Evolutionary conservation across 345 rosid genomes (phyloP).

Genomic region (Kandelia obovata): DNA sequence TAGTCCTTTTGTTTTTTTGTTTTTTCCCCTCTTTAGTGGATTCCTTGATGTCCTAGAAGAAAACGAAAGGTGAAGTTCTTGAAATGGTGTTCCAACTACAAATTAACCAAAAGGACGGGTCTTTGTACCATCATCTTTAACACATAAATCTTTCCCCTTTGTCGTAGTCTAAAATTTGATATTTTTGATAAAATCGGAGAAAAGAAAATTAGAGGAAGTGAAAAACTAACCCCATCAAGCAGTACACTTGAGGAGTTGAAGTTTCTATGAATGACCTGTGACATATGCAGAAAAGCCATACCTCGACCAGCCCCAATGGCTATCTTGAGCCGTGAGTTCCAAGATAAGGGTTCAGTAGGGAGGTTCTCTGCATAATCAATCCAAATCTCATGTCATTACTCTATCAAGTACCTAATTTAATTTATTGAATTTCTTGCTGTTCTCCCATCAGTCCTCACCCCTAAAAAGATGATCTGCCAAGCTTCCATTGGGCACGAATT

Average conservation of each 20-base stretch:
- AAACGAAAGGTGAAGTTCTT: too few relatives aligned
- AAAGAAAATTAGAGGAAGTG: too few relatives aligned
- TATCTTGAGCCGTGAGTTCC: slow-evolving; percentile 72
- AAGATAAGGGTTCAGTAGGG: slow-evolving; percentile 59
- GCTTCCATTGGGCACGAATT: slow-evolving; percentile 74
- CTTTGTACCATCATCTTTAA: too few relatives aligned
- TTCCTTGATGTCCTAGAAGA: too few relatives aligned
- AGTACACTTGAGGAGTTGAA: slow-evolving; percentile 77
- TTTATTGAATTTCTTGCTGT: background rate
- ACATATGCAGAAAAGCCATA: slow-evolving; percentile 64
- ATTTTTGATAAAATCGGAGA: too few relatives aligned
- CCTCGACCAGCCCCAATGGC: slow-evolving; percentile 78
- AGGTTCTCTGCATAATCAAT: slow-evolving; percentile 38
- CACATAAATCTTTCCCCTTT: too few relatives aligned
- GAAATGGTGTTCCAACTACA: too few relatives aligned
- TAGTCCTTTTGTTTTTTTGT: too few relatives aligned
- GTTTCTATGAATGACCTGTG: slow-evolving; percentile 69
- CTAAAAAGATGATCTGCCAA: slow-evolving; percentile 75
- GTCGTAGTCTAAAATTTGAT: too few relatives aligned
- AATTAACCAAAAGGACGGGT: too few relatives aligned
- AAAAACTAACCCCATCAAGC: slow-evolving; percentile 63
- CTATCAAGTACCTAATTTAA: background rate
- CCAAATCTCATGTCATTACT: slow-evolving; percentile 4
- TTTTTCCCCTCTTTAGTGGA: too few relatives aligned
- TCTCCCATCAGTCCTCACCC: slow-evolving; percentile 41